Conservation (phyloP, 2,329 filamentous ascomycete genomes). For the Akanthomyces uredinophilus region DNA sequence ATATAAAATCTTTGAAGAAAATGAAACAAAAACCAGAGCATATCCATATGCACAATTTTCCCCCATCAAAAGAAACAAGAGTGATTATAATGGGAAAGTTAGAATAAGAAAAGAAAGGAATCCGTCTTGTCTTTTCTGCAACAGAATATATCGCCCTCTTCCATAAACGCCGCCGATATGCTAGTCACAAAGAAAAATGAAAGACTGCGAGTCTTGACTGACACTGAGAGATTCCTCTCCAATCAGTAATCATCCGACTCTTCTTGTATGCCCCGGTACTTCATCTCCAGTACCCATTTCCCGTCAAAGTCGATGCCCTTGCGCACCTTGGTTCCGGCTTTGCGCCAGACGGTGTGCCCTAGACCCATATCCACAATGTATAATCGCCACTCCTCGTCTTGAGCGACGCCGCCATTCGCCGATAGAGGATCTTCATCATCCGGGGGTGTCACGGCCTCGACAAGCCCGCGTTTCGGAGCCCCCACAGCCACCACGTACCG, state of each 20-base stretch:
- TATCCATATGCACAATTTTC: not conserved
- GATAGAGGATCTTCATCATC: constrained; percentile 35
- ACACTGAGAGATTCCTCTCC: not conserved
- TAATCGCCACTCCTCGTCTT: constrained; percentile 67
- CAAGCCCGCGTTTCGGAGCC: constrained; percentile 76
- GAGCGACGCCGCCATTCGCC: constrained; percentile 25
- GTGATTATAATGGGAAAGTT: not conserved
- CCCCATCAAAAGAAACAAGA: not conserved
- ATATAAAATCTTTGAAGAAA: not conserved
- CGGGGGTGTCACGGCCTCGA: constrained; percentile 64
- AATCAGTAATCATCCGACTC: constrained; percentile 22
- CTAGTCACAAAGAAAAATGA: constrained; percentile 11
- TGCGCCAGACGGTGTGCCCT: constrained; percentile 75
- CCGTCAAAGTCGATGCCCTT: constrained; percentile 85
- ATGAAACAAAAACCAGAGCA: not conserved
- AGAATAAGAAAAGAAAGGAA: not conserved
- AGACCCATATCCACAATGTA: constrained; percentile 86
- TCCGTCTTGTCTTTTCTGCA: not conserved
- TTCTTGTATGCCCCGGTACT: constrained; percentile 36
- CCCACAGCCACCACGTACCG: constrained; percentile 81
- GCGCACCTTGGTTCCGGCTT: constrained; percentile 73
- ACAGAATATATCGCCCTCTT: not conserved
- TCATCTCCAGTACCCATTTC: constrained; percentile 75
- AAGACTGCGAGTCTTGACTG: not conserved
- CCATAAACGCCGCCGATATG: constrained; percentile 11